Evolutionary conservation across 331 rosid species (phyloP).

Genomic region (Cydonia oblonga): DNA sequence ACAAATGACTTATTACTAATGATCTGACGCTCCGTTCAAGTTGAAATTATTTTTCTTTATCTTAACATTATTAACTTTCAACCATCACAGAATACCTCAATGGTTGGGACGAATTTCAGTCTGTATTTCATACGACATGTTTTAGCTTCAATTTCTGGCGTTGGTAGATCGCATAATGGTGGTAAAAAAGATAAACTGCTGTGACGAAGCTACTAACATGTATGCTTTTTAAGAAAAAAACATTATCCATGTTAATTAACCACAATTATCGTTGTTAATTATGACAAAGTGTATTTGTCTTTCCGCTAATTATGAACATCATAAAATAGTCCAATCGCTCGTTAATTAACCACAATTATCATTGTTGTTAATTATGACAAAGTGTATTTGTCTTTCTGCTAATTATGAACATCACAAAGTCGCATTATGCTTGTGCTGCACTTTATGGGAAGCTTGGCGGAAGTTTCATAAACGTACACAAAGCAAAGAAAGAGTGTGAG

Average conservation of each 20-base stretch:
- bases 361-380: not conserved
- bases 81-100: rapidly evolving
- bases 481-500: not conserved
- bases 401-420: not conserved
- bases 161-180: too few relatives aligned
- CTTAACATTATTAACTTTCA: too few relatives aligned
- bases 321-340: not conserved
- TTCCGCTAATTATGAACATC: not conserved
- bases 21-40: rapidly evolving
- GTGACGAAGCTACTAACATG: too few relatives aligned
- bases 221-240: too few relatives aligned
- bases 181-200: rapidly evolving
- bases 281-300: not conserved
- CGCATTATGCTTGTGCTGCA: not conserved
- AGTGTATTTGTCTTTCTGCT: not conserved
- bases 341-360: not conserved
- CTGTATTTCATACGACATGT: rapidly evolving
- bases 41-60: too few relatives aligned
- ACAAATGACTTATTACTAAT: too few relatives aligned
- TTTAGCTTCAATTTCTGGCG: rapidly evolving
- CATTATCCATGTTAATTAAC: too few relatives aligned
- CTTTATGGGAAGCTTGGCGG: not conserved
- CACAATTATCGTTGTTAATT: not conserved
- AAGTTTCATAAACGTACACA: not conserved
- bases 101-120: too few relatives aligned